A percentile compares a stretch with the other conserved stretches of the same genome.
These are phyloP conservation scores for Salicornia ramosissima DNA, from an alignment of 148 eudicot species.

Conservation along the genomic window DNA sequence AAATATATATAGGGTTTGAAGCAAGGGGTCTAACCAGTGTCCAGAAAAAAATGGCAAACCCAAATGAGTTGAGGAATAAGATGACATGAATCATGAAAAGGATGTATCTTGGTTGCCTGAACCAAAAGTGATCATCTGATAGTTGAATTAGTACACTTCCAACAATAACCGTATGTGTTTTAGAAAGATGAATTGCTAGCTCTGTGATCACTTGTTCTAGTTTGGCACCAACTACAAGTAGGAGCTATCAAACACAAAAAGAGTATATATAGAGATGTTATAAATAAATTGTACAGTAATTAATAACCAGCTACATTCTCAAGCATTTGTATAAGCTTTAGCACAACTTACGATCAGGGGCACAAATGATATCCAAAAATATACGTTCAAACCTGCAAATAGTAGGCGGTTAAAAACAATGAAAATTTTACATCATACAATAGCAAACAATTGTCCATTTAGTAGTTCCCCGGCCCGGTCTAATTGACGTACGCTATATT, in stretches of 20 bases:
- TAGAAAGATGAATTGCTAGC: constrained; percentile 17
- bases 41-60: constrained; percentile 34
- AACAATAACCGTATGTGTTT: constrained; percentile 18
- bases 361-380: constrained; percentile 24
- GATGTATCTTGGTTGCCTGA: constrained; percentile 23
- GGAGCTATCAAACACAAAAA: constrained; percentile 9
- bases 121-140: constrained; percentile 35
- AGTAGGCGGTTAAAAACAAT: neutral
- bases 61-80: constrained; percentile 31
- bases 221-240: constrained; percentile 28
- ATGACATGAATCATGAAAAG: constrained; percentile 25
- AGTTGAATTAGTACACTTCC: constrained; percentile 20
- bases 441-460: too few species aligned
- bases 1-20: neutral
- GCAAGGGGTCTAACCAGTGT: constrained; percentile 20
- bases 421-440: too few species aligned
- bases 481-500: too few species aligned
- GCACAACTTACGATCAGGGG: constrained; percentile 21
- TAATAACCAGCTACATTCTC: too few species aligned
- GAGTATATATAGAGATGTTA: too few species aligned
- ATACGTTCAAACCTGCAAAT: constrained; percentile 22
- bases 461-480: too few species aligned
- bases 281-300: too few species aligned
- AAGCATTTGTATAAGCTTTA: neutral
- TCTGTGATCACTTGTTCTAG: constrained; percentile 29